These are phyloP conservation scores for Oropetium thomaeum DNA, from an alignment of 176 grass and related monocot genomes.

Conservation along the genomic window DNA sequence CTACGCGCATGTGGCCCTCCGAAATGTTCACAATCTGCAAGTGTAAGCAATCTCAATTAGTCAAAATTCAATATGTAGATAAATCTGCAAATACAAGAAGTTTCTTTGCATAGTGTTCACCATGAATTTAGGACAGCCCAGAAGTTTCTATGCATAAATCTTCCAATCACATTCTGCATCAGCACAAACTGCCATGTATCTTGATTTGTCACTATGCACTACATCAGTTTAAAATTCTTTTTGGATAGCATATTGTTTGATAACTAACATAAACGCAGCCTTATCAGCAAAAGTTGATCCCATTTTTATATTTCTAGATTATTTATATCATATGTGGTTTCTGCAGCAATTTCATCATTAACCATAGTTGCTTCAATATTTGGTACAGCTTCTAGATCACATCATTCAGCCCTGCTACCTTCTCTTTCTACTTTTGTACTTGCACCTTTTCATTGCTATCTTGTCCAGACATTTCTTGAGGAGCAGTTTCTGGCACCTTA, in stretches of 20 bases:
- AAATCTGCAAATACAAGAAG: too few species aligned
- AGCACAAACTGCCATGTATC: slow-evolving; percentile 1
- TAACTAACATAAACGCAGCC: not conserved
- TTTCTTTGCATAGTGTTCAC: too few species aligned
- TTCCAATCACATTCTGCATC: not conserved
- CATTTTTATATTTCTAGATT: not conserved
- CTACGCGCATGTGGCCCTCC: not conserved
- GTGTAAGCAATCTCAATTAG: not conserved
- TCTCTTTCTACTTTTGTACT: too few species aligned
- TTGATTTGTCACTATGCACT: not conserved
- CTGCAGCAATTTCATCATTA: too few species aligned
- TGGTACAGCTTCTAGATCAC: not conserved
- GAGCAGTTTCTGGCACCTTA: not conserved
- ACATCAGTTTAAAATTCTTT: slow-evolving; percentile 16
- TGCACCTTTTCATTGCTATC: not conserved
- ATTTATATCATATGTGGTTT: not conserved
- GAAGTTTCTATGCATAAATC: not conserved
- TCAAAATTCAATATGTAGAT: too few species aligned
- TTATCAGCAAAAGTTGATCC: slow-evolving; percentile 22
- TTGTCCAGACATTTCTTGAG: too few species aligned
- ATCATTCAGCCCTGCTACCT: too few species aligned
- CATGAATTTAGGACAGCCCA: not conserved
- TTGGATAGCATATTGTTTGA: slow-evolving; percentile 13
- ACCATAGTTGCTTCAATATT: not conserved
- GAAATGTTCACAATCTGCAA: not conserved